Evolutionary conservation across 305 asterid species (phyloP), one percentile per base, ranked within the genome.

Genomic region (Petunia hybrid): DNA sequence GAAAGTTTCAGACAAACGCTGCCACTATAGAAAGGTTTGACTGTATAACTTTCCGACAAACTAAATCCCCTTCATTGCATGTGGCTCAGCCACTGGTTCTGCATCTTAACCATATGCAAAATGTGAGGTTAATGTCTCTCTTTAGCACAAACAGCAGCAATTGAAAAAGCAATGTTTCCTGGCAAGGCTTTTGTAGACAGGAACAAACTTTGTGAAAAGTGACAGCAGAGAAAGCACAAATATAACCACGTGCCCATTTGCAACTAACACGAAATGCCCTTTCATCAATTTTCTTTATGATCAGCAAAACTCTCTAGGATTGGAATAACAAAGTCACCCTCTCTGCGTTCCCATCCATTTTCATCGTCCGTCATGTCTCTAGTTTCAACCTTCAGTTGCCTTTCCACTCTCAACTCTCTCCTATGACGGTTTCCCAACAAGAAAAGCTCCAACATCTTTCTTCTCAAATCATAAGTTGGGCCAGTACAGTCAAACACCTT

Each of bases 401-500:
- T 76, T 36, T 80, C 65, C 4, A 5, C 39, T 78, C 22, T 75
- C 80, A 89, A 77, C 77, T 84, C 87, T 74, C 91, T 85, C n/a
- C 95, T 89, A 74, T 86, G 83, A 10, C 96, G 91, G 74, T 88
- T 45, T 1, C 97, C 95, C 85, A 94, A 82, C 82, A 91, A 36
- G 74, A 95, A 57, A 71, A 91, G 93, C 77, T 90, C 95, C 89
- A 95, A 82, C 90, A 94, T 83, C 56, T 84, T 84, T 84, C 93
- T 87, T 87, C 98, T 82, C 75, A 89, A 90, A 67, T 84, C 92
- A 83, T 88, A 87, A 77, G 91, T 53, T 31, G 81, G 83, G 75
- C 91, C 85, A 90, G 55, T 70, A 89, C 90, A 64, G 89, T 76
- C 89, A 95, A 84, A 83, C 87, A 80, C 70, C 93, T 97, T 45